Percentiles rank a stretch among this genome's conserved stretches.
Conservation (phyloP, 257 asterid species). For the Solanum chmielewskii region DNA sequence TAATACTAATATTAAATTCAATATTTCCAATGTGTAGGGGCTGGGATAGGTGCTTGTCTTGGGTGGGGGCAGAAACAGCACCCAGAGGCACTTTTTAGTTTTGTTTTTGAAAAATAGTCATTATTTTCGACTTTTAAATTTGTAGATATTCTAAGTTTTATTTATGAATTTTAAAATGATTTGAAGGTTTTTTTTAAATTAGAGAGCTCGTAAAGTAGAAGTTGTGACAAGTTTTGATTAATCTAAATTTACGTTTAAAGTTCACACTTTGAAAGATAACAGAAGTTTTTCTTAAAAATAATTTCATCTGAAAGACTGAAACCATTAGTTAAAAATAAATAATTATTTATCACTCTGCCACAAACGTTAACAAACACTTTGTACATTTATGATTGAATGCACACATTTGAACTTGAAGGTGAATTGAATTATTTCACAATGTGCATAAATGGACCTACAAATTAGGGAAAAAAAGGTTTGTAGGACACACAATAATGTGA, state of each 20-base stretch:
- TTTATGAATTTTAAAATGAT: background rate
- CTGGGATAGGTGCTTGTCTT: background rate
- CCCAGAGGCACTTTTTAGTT: background rate
- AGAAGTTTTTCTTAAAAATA: fast-evolving
- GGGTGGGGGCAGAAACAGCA: background rate
- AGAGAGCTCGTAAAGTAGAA: background rate
- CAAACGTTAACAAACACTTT: background rate
- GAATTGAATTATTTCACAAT: conserved; percentile 3
- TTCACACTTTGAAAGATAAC: background rate
- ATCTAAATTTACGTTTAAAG: background rate
- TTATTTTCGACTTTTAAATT: background rate
- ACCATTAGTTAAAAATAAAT: background rate
- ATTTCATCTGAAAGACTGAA: background rate
- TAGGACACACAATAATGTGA: background rate
- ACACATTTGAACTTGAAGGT: background rate
- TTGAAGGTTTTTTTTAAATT: background rate
- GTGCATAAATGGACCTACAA: background rate
- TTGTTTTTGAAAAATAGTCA: background rate
- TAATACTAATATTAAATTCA: background rate
- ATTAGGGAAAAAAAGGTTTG: background rate
- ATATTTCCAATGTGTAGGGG: background rate
- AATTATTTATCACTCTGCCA: background rate
- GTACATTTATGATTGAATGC: background rate
- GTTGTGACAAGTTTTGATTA: background rate
- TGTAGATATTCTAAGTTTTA: background rate